Base-by-base conservation (phyloP, 495 filamentous ascomycete genomes). In the Penicillium tannophilum region DNA sequence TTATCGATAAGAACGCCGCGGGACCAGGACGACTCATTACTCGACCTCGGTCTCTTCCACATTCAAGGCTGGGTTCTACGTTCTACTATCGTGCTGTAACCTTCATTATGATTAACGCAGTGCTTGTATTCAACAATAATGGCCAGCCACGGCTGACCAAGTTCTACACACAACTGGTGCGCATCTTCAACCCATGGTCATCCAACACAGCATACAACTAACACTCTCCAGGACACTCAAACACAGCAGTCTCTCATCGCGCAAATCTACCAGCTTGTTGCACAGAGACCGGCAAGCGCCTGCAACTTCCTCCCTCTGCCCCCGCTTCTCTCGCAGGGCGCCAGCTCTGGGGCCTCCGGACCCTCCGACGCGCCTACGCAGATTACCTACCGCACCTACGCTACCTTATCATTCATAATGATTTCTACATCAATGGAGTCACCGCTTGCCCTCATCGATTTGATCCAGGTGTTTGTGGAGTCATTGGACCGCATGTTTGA, bases 401-500 rank as follows among this genome's bases (percentile, higher is more conserved):
- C 94, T 5, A 98, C 94, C 0, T 88, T 98, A 28, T 97, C 95
- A 71, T 98, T 98, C 79, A 98, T 98, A 75, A 80, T 98, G 67
- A 98, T 98, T 67, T 91, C 87, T 33, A 98, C 95, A n/a, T 91
- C 92, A 1, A 97, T 93, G 54, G 94, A 98, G 72, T 97, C 92
- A 0, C 95, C 95, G 2, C 88, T 98, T 0, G 94, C 93, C 1
- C 82, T 98, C 1, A 90, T 98, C 33, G 94, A 98, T 74, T 78
- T 98, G 50, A 97, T 98, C 65, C 94, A 98, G 72, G 94, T 98
- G 26, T 98, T 97, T 62, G 94, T 98, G 53, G 93, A 98, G 75
- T 86, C 95, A 19, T 83, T 98, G 20, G 94, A 98, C 72, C 84
- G 91, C 55, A 81, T 98, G 54, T 98, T 98, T 70, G 93, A 97